These are phyloP conservation scores for Catharanthus roseus DNA, from an alignment of 257 asterid species.

Conservation along the genomic window DNA sequence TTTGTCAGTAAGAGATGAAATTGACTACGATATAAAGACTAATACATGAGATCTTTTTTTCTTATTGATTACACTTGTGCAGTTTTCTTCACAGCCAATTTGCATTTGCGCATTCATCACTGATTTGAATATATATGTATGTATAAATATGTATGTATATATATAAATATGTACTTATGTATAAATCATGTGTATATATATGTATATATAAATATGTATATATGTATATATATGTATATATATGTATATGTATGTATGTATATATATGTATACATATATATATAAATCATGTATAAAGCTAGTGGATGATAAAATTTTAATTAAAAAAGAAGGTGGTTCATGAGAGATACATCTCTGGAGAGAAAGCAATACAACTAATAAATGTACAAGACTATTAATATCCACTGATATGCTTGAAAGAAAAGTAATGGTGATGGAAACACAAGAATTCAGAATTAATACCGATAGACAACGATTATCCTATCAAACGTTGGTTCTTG, in stretches of 20 bases:
- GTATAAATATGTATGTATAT: no score
- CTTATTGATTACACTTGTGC: not conserved
- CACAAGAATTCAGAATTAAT: slow-evolving; percentile 21
- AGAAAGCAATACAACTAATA: no score
- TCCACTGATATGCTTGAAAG: not conserved
- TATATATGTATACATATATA: no score
- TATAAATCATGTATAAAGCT: not conserved
- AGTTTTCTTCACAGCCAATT: not conserved
- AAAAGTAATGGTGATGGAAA: not conserved
- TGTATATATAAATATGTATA: no score
- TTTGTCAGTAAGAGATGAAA: not conserved
- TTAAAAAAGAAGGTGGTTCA: not conserved
- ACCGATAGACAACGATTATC: slow-evolving; percentile 98
- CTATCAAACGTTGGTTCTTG: slow-evolving; percentile 98
- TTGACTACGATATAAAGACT: not conserved
- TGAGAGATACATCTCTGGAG: no score
- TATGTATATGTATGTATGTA: no score
- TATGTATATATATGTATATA: no score
- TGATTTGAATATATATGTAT: no score
- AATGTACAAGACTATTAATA: not conserved
- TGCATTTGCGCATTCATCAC: not conserved
- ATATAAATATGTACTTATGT: no score
- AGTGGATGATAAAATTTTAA: not conserved
- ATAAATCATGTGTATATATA: no score
- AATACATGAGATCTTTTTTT: not conserved